Conservation (phyloP, 306 rosid species). For the Rubus parviflorus region DNA sequence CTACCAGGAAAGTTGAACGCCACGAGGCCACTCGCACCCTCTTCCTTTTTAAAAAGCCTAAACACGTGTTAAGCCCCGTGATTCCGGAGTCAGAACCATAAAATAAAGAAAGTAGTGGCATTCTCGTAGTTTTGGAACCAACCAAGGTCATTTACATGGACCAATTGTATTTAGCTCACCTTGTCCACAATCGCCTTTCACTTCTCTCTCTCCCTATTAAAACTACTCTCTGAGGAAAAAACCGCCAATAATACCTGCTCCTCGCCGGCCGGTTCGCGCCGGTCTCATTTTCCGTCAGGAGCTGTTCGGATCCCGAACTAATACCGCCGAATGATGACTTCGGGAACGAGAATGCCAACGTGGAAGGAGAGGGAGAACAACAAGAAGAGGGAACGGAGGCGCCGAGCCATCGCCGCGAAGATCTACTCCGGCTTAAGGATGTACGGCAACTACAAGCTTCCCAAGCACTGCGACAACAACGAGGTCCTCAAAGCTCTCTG, state of each 20-base stretch:
- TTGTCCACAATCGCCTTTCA: not conserved
- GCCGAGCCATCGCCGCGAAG: constrained; percentile 71
- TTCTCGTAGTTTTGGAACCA: constrained; percentile 3
- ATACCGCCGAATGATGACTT: constrained; percentile 36
- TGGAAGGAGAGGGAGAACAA: constrained; percentile 74
- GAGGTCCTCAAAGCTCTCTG: constrained; percentile 72
- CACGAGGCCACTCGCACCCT: not conserved
- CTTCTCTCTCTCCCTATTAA: not conserved
- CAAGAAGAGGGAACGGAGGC: constrained; percentile 56
- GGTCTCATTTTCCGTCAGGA: not conserved
- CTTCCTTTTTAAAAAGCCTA: constrained; percentile 33
- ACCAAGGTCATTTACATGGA: not conserved
- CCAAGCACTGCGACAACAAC: constrained; percentile 70
- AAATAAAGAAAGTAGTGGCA: constrained; percentile 26
- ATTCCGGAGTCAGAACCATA: constrained; percentile 28
- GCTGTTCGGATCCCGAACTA: constrained; percentile 14
- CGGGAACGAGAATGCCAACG: constrained; percentile 68
- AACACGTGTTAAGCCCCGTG: constrained; percentile 53
- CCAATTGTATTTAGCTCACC: constrained; percentile 28
- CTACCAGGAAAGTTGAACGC: constrained; percentile 11
- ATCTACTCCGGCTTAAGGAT: constrained; percentile 55
- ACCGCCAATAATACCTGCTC: constrained; percentile 16
- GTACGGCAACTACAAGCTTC: constrained; percentile 64
- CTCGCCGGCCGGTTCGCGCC: constrained; percentile 19
- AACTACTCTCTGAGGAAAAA: not conserved